Evolutionary conservation across 2,329 filamentous ascomycete genomes (phyloP).

Genomic region (Didymosphaeria variabile): DNA sequence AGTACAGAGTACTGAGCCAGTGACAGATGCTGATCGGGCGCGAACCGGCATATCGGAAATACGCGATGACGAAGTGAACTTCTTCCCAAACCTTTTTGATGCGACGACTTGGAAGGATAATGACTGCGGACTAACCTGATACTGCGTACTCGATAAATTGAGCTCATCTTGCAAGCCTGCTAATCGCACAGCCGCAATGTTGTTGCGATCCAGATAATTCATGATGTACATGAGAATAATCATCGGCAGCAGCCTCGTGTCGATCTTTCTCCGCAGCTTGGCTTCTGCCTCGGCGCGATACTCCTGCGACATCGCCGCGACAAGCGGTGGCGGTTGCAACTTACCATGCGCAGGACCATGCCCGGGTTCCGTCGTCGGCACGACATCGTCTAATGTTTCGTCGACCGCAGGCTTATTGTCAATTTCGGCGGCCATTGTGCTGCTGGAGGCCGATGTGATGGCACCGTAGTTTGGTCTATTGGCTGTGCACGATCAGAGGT

Average conservation of each 20-base stretch:
- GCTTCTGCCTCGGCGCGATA: constrained; percentile 64
- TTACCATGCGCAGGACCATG: constrained; percentile 30
- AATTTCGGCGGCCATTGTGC: constrained; percentile 25
- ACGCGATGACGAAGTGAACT: background rate
- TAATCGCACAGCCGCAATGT: constrained; percentile 72
- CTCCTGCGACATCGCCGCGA: constrained; percentile 58
- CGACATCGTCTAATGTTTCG: constrained; percentile 36
- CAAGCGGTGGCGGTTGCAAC: constrained; percentile 43
- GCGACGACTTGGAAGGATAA: background rate
- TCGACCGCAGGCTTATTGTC: constrained; percentile 35
- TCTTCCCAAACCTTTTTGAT: background rate
- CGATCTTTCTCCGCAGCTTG: constrained; percentile 74
- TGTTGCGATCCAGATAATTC: constrained; percentile 76
- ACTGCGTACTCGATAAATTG: constrained; percentile 64
- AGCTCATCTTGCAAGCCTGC: constrained; percentile 69
- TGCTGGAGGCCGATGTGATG: constrained; percentile 17
- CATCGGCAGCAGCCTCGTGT: constrained; percentile 72
- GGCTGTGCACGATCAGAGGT: constrained; percentile 17
- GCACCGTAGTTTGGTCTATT: constrained; percentile 23
- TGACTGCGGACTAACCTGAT: constrained; percentile 64
- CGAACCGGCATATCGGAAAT: background rate
- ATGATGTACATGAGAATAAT: constrained; percentile 79
- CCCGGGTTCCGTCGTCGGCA: constrained; percentile 25
- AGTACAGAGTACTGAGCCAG: constrained; percentile 4
- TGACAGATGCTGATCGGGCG: background rate